Conservation (phyloP, 2,329 filamentous ascomycete species). For the Pochonia chlamydosporia region DNA sequence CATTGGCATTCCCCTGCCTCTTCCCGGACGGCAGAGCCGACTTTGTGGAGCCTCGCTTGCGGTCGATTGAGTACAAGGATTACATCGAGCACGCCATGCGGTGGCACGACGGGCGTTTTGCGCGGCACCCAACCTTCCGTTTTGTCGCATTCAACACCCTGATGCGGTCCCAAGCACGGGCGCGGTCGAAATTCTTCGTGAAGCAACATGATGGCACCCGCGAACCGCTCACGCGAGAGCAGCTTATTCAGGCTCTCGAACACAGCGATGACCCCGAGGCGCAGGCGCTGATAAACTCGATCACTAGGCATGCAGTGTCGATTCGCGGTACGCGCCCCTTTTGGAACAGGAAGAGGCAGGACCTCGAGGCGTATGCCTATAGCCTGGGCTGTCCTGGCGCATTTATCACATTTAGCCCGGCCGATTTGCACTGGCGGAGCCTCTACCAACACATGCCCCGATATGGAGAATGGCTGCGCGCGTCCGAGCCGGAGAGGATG, state of each 20-base stretch:
- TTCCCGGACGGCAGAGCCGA: slow-evolving; percentile 7
- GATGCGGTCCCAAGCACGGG: slow-evolving; percentile 2
- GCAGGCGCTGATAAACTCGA: slow-evolving; percentile 6
- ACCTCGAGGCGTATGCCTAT: slow-evolving; percentile 6
- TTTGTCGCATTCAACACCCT: slow-evolving; percentile 8
- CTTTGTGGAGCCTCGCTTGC: slow-evolving; percentile 5
- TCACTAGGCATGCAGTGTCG: background rate
- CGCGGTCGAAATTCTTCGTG: slow-evolving; percentile 3
- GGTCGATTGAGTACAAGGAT: slow-evolving; percentile 3
- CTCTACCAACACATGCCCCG: slow-evolving; percentile 5
- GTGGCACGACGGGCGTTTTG: slow-evolving; percentile 5
- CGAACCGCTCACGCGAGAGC: background rate
- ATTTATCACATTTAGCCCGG: background rate
- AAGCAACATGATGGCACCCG: slow-evolving; percentile 5
- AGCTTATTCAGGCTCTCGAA: slow-evolving; percentile 4
- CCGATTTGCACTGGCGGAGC: background rate
- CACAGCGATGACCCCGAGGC: slow-evolving; percentile 4
- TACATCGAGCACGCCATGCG: slow-evolving; percentile 5
- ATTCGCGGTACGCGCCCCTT: slow-evolving; percentile 2
- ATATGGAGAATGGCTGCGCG: slow-evolving; percentile 5
- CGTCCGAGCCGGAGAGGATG: slow-evolving; percentile 3
- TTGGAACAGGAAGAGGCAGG: slow-evolving; percentile 1
- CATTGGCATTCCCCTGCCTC: slow-evolving; percentile 7
- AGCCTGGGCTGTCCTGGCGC: slow-evolving; percentile 4
- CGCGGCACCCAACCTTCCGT: slow-evolving; percentile 3